Evolutionary conservation across 2,329 filamentous ascomycete genomes (phyloP), one percentile per base, ranked within the genome.

Genomic region (Samsoniella hepiali): DNA sequence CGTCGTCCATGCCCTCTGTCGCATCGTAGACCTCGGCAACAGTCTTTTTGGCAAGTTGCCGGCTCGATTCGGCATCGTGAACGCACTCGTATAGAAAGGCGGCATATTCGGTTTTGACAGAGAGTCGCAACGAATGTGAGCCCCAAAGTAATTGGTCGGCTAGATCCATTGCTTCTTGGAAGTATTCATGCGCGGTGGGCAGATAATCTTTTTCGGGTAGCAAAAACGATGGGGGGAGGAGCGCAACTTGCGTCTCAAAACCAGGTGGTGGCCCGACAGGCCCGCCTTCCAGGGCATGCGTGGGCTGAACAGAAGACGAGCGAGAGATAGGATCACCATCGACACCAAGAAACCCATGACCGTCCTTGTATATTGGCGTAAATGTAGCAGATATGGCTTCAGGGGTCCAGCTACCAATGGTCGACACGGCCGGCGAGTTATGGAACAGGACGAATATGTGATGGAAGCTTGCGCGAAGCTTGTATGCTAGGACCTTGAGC

Each of bases 381-480:
- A 75, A 66, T 9, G 73, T 70, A 65, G 74, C 74, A 15, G 74
- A 76, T 55, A 78, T 73, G 3, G 72, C 69, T 57, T 83, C 81
- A 13, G 82, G 79, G 0, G 80, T 81, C 66, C 80, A 78, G 64
- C 84, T 78, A 27, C 82, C 82, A 71, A 86, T 82, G 42, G 82
- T 79, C 51, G 88, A 88, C 63, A 97, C 85, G 0, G 89, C 83
- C 0, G 94, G 94, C 60, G 91, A 87, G 76, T 97, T 97, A 79
- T 97, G 92, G 73, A 97, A 98, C 13, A 98, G 84, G 61, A 96
- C 95, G 74, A 97, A 97, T 68, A 99, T 92, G 78, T 99, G 94
- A 70, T 96, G 95, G 73, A 98, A 96, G 27, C 92, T 96, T 17
- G 95, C 95, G 65, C 92, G 88, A 15, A 99, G 83, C 76, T 98